Evolutionary conservation across 2,329 filamentous ascomycete species (phyloP).

Genomic region (Monosporascus sp.): DNA sequence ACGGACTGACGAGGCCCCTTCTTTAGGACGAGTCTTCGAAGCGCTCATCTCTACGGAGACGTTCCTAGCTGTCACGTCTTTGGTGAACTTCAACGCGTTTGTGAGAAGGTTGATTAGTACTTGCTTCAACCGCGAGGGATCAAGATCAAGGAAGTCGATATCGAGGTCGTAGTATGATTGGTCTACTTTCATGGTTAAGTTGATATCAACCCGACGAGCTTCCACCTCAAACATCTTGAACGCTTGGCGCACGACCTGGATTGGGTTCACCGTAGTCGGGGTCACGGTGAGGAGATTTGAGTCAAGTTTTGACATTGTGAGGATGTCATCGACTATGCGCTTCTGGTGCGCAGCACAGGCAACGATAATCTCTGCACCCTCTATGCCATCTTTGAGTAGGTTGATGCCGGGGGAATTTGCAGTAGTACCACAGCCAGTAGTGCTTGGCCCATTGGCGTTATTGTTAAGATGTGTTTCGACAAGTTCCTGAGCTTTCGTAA

Average conservation of each 20-base stretch:
- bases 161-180: conserved; percentile 57
- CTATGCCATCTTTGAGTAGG: conserved; percentile 72
- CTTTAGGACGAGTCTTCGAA: conserved; percentile 36
- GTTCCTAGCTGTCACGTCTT: conserved; percentile 54
- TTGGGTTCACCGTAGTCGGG: conserved; percentile 61
- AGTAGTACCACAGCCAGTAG: neutral
- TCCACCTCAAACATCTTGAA: conserved; percentile 76
- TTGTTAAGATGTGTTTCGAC: conserved; percentile 9
- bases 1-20: conserved; percentile 45
- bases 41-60: conserved; percentile 46
- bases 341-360: conserved; percentile 77
- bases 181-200: conserved; percentile 61
- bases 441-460: neutral
- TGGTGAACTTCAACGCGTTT: conserved; percentile 59
- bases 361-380: conserved; percentile 71
- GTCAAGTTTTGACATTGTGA: conserved; percentile 64
- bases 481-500: conserved; percentile 39
- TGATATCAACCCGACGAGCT: conserved; percentile 63
- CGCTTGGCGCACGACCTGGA: conserved; percentile 59
- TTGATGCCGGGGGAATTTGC: conserved; percentile 48
- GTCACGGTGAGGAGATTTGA: conserved; percentile 64
- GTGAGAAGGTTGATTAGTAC: conserved; percentile 70
- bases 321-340: conserved; percentile 60
- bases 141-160: conserved; percentile 65
- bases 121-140: conserved; percentile 69